These are phyloP conservation scores for Lunasporangiospora selenospora DNA, from an alignment of 192 early-diverging fungal species.

Conservation along the genomic window DNA sequence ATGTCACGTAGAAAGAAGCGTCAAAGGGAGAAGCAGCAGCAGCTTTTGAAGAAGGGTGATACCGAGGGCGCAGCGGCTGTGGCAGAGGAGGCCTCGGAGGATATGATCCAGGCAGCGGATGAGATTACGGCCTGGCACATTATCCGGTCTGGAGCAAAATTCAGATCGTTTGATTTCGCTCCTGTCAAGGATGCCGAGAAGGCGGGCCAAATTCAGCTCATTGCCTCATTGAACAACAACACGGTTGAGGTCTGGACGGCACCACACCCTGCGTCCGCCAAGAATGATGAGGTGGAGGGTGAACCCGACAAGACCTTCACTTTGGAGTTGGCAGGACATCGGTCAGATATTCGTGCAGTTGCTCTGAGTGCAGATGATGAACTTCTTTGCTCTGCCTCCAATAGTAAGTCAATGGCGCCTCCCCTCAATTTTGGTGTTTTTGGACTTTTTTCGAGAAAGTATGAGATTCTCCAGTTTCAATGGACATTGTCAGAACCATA, in stretches of 20 bases:
- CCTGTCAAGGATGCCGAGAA: slow-evolving; percentile 58
- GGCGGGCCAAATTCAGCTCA: slow-evolving; percentile 56
- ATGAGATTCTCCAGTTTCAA: too few relatives aligned
- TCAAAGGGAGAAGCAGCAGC: slow-evolving; percentile 70
- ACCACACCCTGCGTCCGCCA: slow-evolving; percentile 60
- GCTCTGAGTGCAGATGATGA: slow-evolving; percentile 91
- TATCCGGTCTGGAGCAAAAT: slow-evolving; percentile 78
- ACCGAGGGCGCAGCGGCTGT: slow-evolving; percentile 41
- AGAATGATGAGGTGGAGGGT: slow-evolving; percentile 67
- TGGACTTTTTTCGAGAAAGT: too few relatives aligned
- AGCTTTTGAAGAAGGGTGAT: slow-evolving; percentile 57
- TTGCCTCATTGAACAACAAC: slow-evolving; percentile 86
- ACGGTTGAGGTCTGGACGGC: slow-evolving; percentile 80
- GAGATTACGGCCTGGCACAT: slow-evolving; percentile 77
- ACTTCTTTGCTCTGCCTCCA: slow-evolving; percentile 86
- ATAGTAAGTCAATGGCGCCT: slow-evolving; percentile 52
- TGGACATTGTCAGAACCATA: too few relatives aligned
- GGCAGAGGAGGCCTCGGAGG: slow-evolving; percentile 50
- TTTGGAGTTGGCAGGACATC: slow-evolving; percentile 88
- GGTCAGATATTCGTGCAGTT: slow-evolving; percentile 88
- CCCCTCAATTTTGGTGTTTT: background rate
- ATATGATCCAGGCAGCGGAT: slow-evolving; percentile 73
- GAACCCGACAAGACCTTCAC: slow-evolving; percentile 72
- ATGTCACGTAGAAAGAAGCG: slow-evolving; percentile 81
- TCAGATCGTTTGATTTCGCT: slow-evolving; percentile 82